phyloP scores from a whole-genome alignment of 495 filamentous ascomycete species.

The Aspergillus heteromorphus region DNA sequence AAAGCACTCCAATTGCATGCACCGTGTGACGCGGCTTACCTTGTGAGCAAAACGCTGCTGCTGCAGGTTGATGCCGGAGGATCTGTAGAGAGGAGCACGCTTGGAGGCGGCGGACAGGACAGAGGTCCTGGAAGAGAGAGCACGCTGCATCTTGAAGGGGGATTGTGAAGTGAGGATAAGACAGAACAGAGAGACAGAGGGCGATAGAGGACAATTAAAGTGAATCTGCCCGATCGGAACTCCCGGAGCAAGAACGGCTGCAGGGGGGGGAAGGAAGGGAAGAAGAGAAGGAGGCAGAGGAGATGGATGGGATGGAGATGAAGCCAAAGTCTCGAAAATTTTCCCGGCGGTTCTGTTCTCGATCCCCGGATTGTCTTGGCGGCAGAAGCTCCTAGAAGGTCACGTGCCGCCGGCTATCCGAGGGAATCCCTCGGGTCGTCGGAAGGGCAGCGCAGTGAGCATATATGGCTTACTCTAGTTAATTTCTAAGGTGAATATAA shows the following conservation, averaged over 20 bases:
- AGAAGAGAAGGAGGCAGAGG: conserved; percentile 21
- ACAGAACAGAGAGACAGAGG: conserved; percentile 17
- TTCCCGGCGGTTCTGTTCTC: conserved; percentile 44
- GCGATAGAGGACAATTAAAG: conserved; percentile 10
- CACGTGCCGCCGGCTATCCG: conserved; percentile 33
- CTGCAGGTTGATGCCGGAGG: conserved; percentile 59
- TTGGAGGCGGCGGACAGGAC: conserved; percentile 64
- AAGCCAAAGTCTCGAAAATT: conserved; percentile 50
- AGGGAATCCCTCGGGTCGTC: conserved; percentile 26
- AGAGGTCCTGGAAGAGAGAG: conserved; percentile 62
- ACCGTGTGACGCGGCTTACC: conserved; percentile 51
- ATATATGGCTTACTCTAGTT: too few species aligned
- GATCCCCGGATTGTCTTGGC: conserved; percentile 44
- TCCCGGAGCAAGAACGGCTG: conserved; percentile 25
- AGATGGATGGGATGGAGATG: conserved; percentile 26
- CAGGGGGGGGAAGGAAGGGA: conserved; percentile 16
- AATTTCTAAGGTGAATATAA: too few species aligned
- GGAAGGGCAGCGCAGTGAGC: too few species aligned
- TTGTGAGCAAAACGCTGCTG: conserved; percentile 93
- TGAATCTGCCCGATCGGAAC: conserved; percentile 26
- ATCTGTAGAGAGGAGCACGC: conserved; percentile 42
- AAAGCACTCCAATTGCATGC: conserved; percentile 2
- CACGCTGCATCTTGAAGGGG: conserved; percentile 63
- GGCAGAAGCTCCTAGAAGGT: conserved; percentile 44
- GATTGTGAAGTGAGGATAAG: conserved; percentile 20